Percentiles rank a stretch among this genome's conserved stretches.
Evolutionary conservation across 176 grass and related monocot genomes (phyloP).

Genomic region (Carex parvula): DNA sequence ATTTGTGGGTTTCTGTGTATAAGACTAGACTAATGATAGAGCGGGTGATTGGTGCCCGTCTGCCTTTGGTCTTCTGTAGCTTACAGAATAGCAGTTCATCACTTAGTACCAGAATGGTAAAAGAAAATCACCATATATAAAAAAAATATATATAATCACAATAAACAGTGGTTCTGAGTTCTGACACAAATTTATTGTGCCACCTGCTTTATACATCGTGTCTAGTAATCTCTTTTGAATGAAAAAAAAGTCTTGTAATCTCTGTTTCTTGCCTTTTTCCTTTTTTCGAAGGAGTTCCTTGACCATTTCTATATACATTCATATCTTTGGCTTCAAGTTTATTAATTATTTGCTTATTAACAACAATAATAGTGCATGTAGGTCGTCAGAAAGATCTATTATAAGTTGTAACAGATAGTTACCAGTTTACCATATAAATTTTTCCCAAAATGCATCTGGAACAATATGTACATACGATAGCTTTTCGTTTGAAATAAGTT

Average conservation of each 20-base stretch:
- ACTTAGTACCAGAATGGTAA: slow-evolving; percentile 1
- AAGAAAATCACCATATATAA: slow-evolving; percentile 12
- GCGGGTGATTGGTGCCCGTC: slow-evolving; percentile 4
- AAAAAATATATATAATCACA: neutral
- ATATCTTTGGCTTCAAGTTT: neutral
- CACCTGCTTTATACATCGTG: slow-evolving; percentile 23
- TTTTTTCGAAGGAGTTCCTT: neutral
- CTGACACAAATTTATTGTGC: slow-evolving; percentile 29
- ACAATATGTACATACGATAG: neutral
- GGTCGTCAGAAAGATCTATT: no score
- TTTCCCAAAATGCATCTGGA: no score
- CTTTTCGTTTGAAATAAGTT: neutral
- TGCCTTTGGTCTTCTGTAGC: neutral
- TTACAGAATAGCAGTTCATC: slow-evolving; percentile 15
- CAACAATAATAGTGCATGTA: neutral
- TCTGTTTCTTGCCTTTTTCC: slow-evolving; percentile 10
- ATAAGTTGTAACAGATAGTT: no score
- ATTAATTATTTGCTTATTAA: neutral
- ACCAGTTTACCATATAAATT: neutral
- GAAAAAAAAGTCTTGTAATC: neutral
- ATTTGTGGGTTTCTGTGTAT: slow-evolving; percentile 29
- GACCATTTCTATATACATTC: neutral
- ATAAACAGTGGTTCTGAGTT: slow-evolving; percentile 17
- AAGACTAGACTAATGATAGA: slow-evolving; percentile 26
- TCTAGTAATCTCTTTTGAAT: slow-evolving; percentile 11